phyloP scores from a whole-genome alignment of 106 monocot species.

The Dactylorhiza incarnata region DNA sequence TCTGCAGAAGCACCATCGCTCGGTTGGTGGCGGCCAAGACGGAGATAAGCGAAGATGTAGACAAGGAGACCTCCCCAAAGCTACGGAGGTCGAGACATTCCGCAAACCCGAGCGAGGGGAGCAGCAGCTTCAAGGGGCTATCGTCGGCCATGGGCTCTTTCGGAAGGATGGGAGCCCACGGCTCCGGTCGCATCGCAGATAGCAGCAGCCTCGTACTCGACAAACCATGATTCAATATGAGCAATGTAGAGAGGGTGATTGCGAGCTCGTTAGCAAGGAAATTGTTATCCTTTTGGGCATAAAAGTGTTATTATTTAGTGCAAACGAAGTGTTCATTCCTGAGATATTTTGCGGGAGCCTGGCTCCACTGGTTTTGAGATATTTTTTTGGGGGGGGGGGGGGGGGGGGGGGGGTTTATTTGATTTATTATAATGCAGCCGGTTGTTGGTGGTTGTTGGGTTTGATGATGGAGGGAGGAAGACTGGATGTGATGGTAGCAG shows the following conservation, averaged over 20 bases:
- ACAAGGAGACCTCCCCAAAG: constrained; percentile 26
- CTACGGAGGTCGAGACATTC: constrained; percentile 36
- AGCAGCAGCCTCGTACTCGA: constrained; percentile 27
- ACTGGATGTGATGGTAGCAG: neutral
- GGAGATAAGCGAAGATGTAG: constrained; percentile 16
- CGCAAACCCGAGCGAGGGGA: constrained; percentile 55
- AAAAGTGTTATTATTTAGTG: neutral
- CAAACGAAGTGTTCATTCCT: too few species aligned
- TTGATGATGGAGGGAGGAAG: constrained; percentile 2
- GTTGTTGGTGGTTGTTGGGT: neutral
- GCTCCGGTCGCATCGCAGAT: constrained; percentile 40
- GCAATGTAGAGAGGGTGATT: neutral
- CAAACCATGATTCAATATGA: constrained; percentile 32
- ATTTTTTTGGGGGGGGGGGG: neutral
- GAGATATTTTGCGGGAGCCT: neutral
- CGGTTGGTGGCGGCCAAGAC: constrained; percentile 46
- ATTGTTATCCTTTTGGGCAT: neutral
- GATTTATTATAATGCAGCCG: too few species aligned
- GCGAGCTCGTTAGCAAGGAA: neutral
- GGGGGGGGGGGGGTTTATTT: too few species aligned
- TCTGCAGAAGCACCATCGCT: constrained; percentile 78
- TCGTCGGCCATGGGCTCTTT: constrained; percentile 67
- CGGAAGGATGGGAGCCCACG: constrained; percentile 38
- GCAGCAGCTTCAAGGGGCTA: constrained; percentile 92
- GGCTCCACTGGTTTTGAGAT: neutral